phyloP scores from a whole-genome alignment of 2,329 filamentous ascomycete genomes.

The Colletotrichum sublineola region DNA sequence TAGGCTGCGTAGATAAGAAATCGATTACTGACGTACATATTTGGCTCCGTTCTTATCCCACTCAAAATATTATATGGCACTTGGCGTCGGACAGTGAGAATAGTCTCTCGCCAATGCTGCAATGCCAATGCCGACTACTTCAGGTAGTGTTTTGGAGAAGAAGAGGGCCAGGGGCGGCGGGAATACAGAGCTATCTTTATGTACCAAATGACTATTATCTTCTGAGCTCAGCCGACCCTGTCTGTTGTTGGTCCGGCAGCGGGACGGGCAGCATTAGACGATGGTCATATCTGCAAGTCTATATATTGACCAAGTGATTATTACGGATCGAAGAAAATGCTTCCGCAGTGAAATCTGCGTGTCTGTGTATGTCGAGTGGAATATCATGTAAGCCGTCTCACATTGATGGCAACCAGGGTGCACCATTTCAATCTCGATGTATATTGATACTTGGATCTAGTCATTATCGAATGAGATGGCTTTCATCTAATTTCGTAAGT shows the following conservation, averaged over 20 bases:
- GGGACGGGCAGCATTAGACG: slow-evolving; percentile 3
- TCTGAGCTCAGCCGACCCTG: slow-evolving; percentile 22
- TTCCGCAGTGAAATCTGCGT: not conserved
- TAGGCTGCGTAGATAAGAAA: not conserved
- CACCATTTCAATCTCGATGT: not conserved
- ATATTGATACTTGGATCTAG: not conserved
- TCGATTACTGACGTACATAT: not conserved
- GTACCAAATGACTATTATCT: slow-evolving; percentile 24
- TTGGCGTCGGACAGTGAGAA: not conserved
- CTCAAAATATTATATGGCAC: not conserved
- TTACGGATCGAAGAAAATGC: not conserved
- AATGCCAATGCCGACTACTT: not conserved
- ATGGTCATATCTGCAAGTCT: slow-evolving; percentile 21
- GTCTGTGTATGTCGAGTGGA: not conserved
- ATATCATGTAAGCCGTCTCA: too few relatives aligned
- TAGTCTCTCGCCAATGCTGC: not conserved
- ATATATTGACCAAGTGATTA: not conserved
- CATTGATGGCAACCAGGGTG: too few relatives aligned
- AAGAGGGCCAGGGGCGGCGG: slow-evolving; percentile 1
- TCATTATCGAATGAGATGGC: not conserved
- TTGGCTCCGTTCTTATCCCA: not conserved
- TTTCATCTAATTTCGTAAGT: slow-evolving; percentile 29
- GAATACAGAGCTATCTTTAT: slow-evolving; percentile 15
- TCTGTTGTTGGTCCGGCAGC: not conserved
- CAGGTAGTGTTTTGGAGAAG: not conserved